Percentiles rank a stretch among this genome's conserved stretches.
phyloP scores from a whole-genome alignment of 2,329 filamentous ascomycete species.

The Epichloe sibirici region DNA sequence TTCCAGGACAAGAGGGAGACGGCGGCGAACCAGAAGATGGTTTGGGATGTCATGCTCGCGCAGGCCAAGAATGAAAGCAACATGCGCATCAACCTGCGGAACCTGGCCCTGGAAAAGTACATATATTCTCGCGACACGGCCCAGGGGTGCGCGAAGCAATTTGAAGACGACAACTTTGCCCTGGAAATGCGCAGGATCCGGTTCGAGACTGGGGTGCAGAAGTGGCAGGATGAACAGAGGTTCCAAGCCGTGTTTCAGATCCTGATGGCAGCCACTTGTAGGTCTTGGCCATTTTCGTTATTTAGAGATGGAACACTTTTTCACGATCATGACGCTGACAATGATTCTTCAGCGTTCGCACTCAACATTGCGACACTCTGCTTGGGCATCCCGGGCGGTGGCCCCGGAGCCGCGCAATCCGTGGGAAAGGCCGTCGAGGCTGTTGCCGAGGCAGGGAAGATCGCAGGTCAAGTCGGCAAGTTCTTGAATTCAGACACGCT shows the following conservation, averaged over 20 bases:
- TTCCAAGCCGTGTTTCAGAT: background rate
- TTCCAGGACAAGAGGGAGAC: background rate
- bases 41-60: background rate
- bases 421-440: background rate
- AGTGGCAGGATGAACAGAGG: background rate
- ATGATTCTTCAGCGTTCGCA: background rate
- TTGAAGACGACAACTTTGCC: background rate
- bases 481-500: background rate
- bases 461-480: background rate
- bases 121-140: background rate
- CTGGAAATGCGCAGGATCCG: background rate
- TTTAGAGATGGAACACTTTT: too few relatives aligned
- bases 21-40: background rate
- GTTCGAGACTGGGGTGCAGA: background rate
- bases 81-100: background rate
- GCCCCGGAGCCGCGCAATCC: background rate
- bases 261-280: background rate
- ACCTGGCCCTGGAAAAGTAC: background rate
- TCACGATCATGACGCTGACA: background rate
- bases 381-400: background rate
- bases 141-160: background rate
- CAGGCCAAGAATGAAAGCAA: background rate
- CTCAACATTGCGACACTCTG: background rate
- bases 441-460: background rate
- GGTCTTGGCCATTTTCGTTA: background rate